phyloP scores from a whole-genome alignment of 345 rosid species.

The Populus davidiana region DNA sequence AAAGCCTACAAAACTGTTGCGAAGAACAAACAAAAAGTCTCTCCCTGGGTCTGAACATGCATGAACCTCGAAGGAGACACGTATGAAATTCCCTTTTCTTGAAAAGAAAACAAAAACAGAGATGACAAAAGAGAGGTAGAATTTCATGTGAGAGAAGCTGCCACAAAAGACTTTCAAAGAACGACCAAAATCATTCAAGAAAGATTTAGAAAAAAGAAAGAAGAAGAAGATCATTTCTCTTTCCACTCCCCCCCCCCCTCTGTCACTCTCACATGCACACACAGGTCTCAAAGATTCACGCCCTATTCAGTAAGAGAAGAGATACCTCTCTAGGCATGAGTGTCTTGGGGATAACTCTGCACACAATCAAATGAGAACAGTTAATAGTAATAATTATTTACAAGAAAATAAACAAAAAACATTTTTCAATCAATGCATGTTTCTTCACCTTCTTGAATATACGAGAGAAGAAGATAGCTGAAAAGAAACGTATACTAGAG shows the following conservation, averaged over 20 bases:
- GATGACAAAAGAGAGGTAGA: constrained; percentile 64
- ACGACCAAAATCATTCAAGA: background rate
- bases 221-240: background rate
- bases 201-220: background rate
- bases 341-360: constrained; percentile 36
- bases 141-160: constrained; percentile 34
- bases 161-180: constrained; percentile 27
- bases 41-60: background rate
- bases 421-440: background rate
- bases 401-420: constrained; percentile 3
- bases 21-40: background rate
- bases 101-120: background rate
- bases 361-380: constrained; percentile 30
- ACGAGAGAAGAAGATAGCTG: background rate
- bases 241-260: background rate
- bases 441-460: background rate
- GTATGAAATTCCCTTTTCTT: constrained; percentile 22
- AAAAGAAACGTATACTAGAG: background rate
- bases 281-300: background rate
- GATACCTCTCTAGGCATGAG: constrained; percentile 40
- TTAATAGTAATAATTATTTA: constrained; percentile 10
- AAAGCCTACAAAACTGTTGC: too few species aligned
- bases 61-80: constrained; percentile 33
- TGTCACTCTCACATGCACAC: background rate
- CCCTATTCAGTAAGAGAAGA: constrained; percentile 4